Evolutionary conservation across 768 basidiomycete genomes (phyloP).

Genomic region (Fibroporia radiculosa): DNA sequence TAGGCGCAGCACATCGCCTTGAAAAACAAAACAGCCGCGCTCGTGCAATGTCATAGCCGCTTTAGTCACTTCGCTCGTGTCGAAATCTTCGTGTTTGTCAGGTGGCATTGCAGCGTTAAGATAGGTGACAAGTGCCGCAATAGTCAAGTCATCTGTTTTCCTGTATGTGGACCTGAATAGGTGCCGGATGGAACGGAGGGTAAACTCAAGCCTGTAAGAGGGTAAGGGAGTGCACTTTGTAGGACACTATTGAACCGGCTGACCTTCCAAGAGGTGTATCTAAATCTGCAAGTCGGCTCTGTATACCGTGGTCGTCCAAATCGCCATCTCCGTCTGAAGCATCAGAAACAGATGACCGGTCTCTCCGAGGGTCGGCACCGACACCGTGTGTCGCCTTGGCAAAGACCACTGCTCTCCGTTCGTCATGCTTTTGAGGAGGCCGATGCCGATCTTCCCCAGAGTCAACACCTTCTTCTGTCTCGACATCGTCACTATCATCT

Average conservation of each 20-base stretch:
- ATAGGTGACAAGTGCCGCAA: conserved; percentile 61
- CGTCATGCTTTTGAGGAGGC: conserved; percentile 1
- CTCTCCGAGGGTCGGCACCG: neutral
- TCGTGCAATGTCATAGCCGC: conserved; percentile 25
- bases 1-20: conserved; percentile 26
- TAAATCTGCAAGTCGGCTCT: conserved; percentile 42
- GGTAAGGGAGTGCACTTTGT: conserved; percentile 6
- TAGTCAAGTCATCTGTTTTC: conserved; percentile 56
- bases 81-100: conserved; percentile 79
- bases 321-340: conserved; percentile 10
- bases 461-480: conserved; percentile 29
- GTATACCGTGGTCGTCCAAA: neutral
- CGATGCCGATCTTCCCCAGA: conserved; percentile 14
- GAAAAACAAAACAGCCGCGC: conserved; percentile 22
- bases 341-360: neutral
- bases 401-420: conserved; percentile 10
- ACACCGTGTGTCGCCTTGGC: conserved; percentile 4
- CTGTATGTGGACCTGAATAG: conserved; percentile 67
- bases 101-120: conserved; percentile 70
- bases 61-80: conserved; percentile 57
- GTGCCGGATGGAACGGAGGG: conserved; percentile 51
- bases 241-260: conserved; percentile 18
- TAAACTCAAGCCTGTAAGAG: conserved; percentile 44
- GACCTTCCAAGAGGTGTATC: conserved; percentile 56
- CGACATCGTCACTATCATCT: conserved; percentile 29